Base-by-base conservation (phyloP, 805 yeast species). In the Yarrowia hollandica region DNA sequence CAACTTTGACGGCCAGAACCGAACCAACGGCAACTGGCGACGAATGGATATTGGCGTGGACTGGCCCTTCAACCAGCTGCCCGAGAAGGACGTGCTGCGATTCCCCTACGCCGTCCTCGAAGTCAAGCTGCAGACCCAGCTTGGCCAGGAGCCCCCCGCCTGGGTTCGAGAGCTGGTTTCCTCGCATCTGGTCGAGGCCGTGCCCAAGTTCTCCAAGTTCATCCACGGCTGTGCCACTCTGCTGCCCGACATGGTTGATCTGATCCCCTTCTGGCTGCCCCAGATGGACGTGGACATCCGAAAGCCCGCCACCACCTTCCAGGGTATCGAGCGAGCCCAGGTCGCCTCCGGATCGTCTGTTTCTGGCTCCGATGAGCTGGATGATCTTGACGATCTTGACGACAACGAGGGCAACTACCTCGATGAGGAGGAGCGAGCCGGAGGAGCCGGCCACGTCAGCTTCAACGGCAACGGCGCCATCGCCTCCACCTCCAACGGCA, bases 1-100 rank as follows among this genome's bases (percentile, higher is more conserved):
- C 72, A 85, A 92, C 71, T 94, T 94, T 69, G 99, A 94, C 73
- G 97, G 97, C 21, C 72, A 77, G 61, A 92, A 90, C 70, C 83
- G 99, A 72, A 89, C 98, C 2, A 79, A 88, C 65, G 86, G 85
- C 37, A 94, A 94, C 74, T 94, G 99, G 99, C 85, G 99, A 76
- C 84, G 99, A 74, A 90, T 85, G 85, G 99, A 94, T 72, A 94
- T 94, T 70, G 99, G 99, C 48, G 94, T 94, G 31, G 96, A 94
- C 73, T 94, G 83, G 82, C 99, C 99, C 41, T 94, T 94, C 72
- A 74, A 77, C 59, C 96, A 92, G 73, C 78, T 94, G 60, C 83
- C 91, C 4, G 92, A 87, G 38, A 78, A 79, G 62, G 99, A 94
- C 69, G 82, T 88, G 55, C 92, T 92, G 69, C 80, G 97, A 67